Conservation (phyloP, 108 stramenopile species). For the Nitzschia sp. region DNA sequence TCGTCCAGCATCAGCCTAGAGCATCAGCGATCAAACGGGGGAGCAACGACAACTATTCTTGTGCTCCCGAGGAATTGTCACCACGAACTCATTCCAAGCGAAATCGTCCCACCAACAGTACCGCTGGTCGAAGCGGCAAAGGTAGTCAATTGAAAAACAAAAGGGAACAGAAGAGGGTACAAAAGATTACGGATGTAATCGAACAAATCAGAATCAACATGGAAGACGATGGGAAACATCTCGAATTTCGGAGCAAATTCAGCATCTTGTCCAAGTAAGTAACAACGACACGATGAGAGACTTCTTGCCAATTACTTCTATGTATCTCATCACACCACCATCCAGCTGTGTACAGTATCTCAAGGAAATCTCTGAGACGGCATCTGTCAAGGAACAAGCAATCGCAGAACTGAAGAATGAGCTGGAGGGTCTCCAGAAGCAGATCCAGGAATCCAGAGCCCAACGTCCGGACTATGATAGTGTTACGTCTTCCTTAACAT, state of each 20-base stretch:
- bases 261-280: slow-evolving; percentile 81
- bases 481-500: slow-evolving; percentile 65
- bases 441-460: slow-evolving; percentile 58
- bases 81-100: too few relatives aligned
- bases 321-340: neutral
- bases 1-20: too few relatives aligned
- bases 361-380: slow-evolving; percentile 58
- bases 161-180: slow-evolving; percentile 71
- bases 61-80: too few relatives aligned
- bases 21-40: too few relatives aligned
- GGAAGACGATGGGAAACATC: slow-evolving; percentile 75
- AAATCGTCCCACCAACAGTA: too few relatives aligned
- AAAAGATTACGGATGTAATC: slow-evolving; percentile 78
- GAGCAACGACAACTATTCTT: too few relatives aligned
- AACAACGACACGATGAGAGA: neutral
- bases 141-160: slow-evolving; percentile 53
- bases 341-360: slow-evolving; percentile 74
- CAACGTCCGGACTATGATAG: slow-evolving; percentile 66
- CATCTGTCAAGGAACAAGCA: slow-evolving; percentile 63
- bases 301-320: neutral
- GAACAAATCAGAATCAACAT: slow-evolving; percentile 65
- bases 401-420: slow-evolving; percentile 55
- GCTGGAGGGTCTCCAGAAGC: slow-evolving; percentile 39
- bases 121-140: slow-evolving; percentile 15
- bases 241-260: slow-evolving; percentile 81